These are phyloP conservation scores for Plasmodium gaboni DNA, from an alignment of 169 alveolate genomes.

Conservation along the genomic window DNA sequence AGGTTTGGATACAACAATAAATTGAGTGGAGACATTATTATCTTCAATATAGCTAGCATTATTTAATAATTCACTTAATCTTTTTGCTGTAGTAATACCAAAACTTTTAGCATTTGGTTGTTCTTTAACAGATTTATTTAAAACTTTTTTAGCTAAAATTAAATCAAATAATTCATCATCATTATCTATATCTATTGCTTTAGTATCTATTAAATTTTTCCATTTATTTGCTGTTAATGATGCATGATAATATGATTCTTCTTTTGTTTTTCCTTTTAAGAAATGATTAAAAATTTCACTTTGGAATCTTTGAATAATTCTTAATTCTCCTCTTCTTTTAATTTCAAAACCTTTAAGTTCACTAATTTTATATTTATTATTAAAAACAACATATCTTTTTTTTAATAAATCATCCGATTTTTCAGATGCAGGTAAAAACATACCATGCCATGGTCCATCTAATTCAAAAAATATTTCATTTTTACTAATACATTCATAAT, in stretches of 20 bases:
- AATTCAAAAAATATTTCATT: constrained; percentile 98
- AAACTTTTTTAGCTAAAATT: constrained; percentile 93
- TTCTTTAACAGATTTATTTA: constrained; percentile 92
- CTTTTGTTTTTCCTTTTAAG: constrained; percentile 93
- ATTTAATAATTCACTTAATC: constrained; percentile 94
- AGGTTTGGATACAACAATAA: constrained; percentile 94
- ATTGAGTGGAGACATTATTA: constrained; percentile 90
- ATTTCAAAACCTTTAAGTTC: constrained; percentile 98
- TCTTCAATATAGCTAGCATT: constrained; percentile 87
- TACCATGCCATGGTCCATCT: constrained; percentile 99
- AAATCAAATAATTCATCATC: constrained; percentile 95
- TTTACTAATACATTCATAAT: constrained; percentile 89
- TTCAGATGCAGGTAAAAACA: constrained; percentile 98
- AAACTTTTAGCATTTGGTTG: constrained; percentile 95
- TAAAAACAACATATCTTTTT: constrained; percentile 97
- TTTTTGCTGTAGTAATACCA: constrained; percentile 95
- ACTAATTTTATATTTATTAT: constrained; percentile 92
- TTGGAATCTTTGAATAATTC: constrained; percentile 96
- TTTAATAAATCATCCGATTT: constrained; percentile 96
- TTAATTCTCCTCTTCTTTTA: constrained; percentile 99
- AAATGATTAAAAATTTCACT: constrained; percentile 97
- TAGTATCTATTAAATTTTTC: constrained; percentile 91
- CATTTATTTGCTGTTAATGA: constrained; percentile 95
- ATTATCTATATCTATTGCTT: constrained; percentile 91
- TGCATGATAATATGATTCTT: constrained; percentile 95